A percentile compares a stretch with the other conserved stretches of the same genome.
Evolutionary conservation across 495 filamentous ascomycete genomes (phyloP).

Genomic region (Platismatia glauca): DNA sequence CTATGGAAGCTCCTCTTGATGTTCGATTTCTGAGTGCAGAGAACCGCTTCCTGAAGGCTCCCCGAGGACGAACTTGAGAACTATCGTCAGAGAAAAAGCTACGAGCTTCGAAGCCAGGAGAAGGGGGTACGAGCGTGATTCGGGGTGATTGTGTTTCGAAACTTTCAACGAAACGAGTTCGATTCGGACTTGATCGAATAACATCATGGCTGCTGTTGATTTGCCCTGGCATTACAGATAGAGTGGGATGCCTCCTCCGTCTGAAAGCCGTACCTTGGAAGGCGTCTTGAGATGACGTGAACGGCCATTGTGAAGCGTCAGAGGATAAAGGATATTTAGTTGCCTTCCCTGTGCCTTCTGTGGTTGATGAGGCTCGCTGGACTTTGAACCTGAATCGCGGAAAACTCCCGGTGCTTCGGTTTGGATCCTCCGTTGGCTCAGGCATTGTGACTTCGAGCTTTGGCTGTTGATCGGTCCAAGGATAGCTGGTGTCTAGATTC

Average conservation of each 20-base stretch:
- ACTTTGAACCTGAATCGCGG: slow-evolving; percentile 22
- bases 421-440: slow-evolving; percentile 7
- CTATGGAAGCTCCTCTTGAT: slow-evolving; percentile 13
- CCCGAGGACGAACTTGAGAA: slow-evolving; percentile 20
- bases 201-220: slow-evolving; percentile 22
- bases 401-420: slow-evolving; percentile 3
- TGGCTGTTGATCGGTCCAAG: slow-evolving; percentile 21
- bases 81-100: slow-evolving; percentile 30
- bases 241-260: slow-evolving; percentile 7
- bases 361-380: slow-evolving; percentile 19
- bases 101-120: slow-evolving; percentile 23
- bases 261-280: slow-evolving; percentile 10
- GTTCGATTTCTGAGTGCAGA: slow-evolving; percentile 22
- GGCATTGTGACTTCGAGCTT: slow-evolving; percentile 22
- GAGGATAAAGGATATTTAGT: slow-evolving; percentile 11
- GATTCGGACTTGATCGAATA: slow-evolving; percentile 11
- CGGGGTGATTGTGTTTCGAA: slow-evolving; percentile 15
- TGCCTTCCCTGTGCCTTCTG: slow-evolving; percentile 9
- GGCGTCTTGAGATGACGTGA: slow-evolving; percentile 3
- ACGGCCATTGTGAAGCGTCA: slow-evolving; percentile 3
- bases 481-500: slow-evolving; percentile 25
- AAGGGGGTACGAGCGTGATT: slow-evolving; percentile 21
- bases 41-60: slow-evolving; percentile 24
- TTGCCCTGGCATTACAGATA: slow-evolving; percentile 16
- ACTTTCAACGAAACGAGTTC: slow-evolving; percentile 20